Evolutionary conservation across 1,139 yeast genomes (phyloP), one percentile per base, ranked within the genome.

Genomic region (Entelexis sorbosivorans): DNA sequence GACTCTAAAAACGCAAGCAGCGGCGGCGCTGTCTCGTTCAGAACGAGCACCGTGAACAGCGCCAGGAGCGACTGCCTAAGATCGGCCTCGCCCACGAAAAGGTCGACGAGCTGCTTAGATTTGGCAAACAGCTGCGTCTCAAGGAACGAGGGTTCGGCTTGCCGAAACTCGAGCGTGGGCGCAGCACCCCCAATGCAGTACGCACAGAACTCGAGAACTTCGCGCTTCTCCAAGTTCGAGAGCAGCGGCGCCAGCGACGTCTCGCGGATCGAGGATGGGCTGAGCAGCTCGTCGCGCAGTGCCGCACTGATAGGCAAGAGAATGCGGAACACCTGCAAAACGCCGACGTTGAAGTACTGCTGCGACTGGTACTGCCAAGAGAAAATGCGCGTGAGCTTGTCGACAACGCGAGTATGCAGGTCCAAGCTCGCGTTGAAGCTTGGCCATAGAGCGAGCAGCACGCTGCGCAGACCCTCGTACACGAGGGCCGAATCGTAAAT

Each of bases 1-100:
- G 76, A 73, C 3, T 95, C 94, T 50, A 89, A 68, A 63, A 86
- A 88, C 0, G 96, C 85, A 40, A 89, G 70, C 50, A 91, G 69
- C 1, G 95, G 86, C 2, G 95, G 95, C 7, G 55, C 49, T 5
- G 45, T 46, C 36, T 79, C 77, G 26, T 75, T 59, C 8, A 72
- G 71, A 83, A 91, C 81, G 45, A 88, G 67, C 2, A 79, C 71
- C 3, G 83, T 76, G 38, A 88, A 68, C 36, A 87, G 66, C 44
- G 75, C 76, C 38, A 86, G 67, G 1, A 85, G 71, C 17, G 70
- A 70, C 33, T 69, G 67, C 55, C 86, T 76, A 49, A 81, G 69
- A 0, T 68, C 61, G 13, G 72, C 72, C 44, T 73, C 69, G 26
- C 71, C 70, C 5, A 79, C 69, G 62, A 83, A 87, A 0, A 81